Percentiles rank a stretch among this genome's conserved stretches.
phyloP scores from a whole-genome alignment of 257 asterid species.

The Penstemon davidsonii region DNA sequence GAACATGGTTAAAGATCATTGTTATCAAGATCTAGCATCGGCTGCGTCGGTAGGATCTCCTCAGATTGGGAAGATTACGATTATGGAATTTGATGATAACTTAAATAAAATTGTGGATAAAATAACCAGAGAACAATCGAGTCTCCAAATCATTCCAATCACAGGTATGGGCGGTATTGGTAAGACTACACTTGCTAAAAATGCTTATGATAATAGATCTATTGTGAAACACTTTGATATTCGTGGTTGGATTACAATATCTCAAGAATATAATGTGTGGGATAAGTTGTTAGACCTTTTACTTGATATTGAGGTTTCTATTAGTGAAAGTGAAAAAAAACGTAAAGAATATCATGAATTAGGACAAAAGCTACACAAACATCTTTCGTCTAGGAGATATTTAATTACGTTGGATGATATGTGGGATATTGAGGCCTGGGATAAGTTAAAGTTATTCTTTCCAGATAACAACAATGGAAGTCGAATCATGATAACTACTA shows the following conservation, averaged over 20 bases:
- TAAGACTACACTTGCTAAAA: neutral
- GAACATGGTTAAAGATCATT: too few species aligned
- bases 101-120: too few species aligned
- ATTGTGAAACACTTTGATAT: neutral
- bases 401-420: neutral
- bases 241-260: neutral
- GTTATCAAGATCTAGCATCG: too few species aligned
- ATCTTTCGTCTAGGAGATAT: neutral
- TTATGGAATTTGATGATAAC: too few species aligned
- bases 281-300: neutral
- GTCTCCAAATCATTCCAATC: neutral
- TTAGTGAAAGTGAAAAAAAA: neutral
- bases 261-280: neutral
- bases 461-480: neutral
- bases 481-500: neutral
- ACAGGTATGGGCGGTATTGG: constrained; percentile 7
- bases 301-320: neutral
- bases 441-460: neutral
- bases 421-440: neutral
- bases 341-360: neutral
- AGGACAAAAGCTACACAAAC: neutral
- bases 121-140: too few species aligned
- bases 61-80: too few species aligned
- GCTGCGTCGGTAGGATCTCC: too few species aligned
- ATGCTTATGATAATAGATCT: neutral